Conservation (phyloP, 164 flowering plant genomes). For the Magnolia officinalis region DNA sequence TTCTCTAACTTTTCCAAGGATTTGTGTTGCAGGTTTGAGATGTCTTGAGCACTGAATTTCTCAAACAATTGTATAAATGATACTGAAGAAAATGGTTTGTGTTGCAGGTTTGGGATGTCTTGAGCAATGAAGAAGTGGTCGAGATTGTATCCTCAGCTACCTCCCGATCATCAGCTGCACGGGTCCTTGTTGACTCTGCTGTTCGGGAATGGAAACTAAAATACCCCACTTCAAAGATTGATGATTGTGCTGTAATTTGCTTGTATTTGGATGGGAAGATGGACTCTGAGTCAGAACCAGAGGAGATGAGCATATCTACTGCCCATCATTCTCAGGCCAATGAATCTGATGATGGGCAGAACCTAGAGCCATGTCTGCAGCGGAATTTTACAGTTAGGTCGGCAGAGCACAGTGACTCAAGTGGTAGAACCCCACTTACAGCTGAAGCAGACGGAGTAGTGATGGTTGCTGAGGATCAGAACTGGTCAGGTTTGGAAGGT, state of each 20-base stretch:
- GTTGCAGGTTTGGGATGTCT: conserved; percentile 88
- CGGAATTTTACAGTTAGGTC: conserved; percentile 73
- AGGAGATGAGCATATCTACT: conserved; percentile 53
- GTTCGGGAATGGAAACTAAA: conserved; percentile 85
- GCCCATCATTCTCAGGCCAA: conserved; percentile 57
- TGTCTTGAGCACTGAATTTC: conserved; percentile 68
- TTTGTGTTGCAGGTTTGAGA: conserved; percentile 73
- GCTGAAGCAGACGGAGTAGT: conserved; percentile 31
- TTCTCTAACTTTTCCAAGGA: not conserved
- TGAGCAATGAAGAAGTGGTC: conserved; percentile 90
- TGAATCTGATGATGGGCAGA: conserved; percentile 76
- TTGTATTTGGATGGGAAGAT: conserved; percentile 74
- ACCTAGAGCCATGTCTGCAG: conserved; percentile 59
- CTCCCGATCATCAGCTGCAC: conserved; percentile 65
- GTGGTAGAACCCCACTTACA: conserved; percentile 23
- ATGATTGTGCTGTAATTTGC: conserved; percentile 93
- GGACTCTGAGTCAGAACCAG: conserved; percentile 77
- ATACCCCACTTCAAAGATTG: conserved; percentile 93
- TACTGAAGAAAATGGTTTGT: not conserved
- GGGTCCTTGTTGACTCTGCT: conserved; percentile 71
- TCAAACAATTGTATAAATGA: too few species aligned
- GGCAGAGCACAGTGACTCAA: conserved; percentile 41
- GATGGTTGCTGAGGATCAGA: conserved; percentile 49
- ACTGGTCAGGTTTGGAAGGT: conserved; percentile 90
- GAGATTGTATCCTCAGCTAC: conserved; percentile 73